Base-by-base conservation (phyloP, 2,329 filamentous ascomycete species). In the Diplodia corticola region DNA sequence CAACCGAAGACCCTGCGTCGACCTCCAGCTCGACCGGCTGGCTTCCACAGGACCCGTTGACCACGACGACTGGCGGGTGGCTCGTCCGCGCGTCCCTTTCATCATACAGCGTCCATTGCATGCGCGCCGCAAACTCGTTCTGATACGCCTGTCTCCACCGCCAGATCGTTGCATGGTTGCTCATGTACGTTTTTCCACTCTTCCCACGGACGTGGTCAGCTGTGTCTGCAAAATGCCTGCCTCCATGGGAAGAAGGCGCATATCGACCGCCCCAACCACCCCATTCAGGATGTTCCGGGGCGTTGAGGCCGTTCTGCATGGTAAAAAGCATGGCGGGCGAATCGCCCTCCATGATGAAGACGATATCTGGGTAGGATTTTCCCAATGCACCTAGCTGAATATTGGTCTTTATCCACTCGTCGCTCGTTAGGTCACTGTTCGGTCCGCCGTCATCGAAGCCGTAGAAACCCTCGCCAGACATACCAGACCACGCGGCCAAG, bases 401-500 rank as follows among this genome's bases (percentile, higher is more conserved):
- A 68, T 87, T 79, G 49, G 82, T 74, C 50, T 80, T 79, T 64
- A 87, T 74, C 84, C 85, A 87, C 17, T 79, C 76, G 63, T 81
- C 80, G 7, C 80, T 80, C 35, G 86, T 76, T 53, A 81, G 81
- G 5, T 77, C 75, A 48, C 76, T 76, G 66, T 87, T 82, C 0
- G 84, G 81, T 0, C 83, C 83, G 2, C 80, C 79, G 49, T 80
- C 73, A 63, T 84, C 81, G 63, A 83, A 83, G 30, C 74, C 76
- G 61, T 82, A 83, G 69, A 77, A 81, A 2, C 68, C 68, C 4
- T 84, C 82, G 5, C 83, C 83, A 0, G 80, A 83, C 46, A 88
- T 88, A 0, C 85, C 85, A 1, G 77, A 80, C 85, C 86, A 88
- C 0, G 85, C 75, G 0, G 85, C 85, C 61, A 81, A 70, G 2